Conservation (phyloP, 139 green algal species). For the Raphidocelis subcapitata region DNA sequence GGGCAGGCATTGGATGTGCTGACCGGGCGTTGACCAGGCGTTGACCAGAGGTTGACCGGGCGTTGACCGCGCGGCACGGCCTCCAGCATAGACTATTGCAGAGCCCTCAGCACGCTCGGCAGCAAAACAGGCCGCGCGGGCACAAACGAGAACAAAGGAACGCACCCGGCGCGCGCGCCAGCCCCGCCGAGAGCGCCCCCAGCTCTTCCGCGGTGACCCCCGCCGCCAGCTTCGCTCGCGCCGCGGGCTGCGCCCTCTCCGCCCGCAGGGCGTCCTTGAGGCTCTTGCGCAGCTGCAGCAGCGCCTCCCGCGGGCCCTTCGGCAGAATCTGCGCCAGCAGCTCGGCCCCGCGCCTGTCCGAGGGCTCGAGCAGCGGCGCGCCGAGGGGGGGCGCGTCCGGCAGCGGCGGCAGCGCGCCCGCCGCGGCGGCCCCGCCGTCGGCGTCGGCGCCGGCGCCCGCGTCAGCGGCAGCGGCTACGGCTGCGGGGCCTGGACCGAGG, state of each 20-base stretch:
- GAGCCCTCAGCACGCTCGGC: neutral
- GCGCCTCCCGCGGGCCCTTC: conserved; percentile 39
- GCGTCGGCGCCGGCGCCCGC: neutral
- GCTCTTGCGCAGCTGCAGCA: conserved; percentile 58
- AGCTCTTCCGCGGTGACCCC: conserved; percentile 48
- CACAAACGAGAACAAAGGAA: too few species aligned
- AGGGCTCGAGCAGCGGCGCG: conserved; percentile 27
- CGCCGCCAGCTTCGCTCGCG: conserved; percentile 39
- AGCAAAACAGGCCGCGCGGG: neutral
- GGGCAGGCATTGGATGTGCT: neutral
- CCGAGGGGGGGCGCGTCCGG: conserved; percentile 10
- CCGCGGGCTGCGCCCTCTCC: conserved; percentile 37
- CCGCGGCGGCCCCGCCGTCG: neutral
- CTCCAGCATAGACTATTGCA: too few species aligned
- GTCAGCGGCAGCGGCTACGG: neutral
- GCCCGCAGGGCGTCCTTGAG: conserved; percentile 56
- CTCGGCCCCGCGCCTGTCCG: conserved; percentile 26
- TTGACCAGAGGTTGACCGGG: too few species aligned
- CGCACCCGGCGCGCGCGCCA: conserved; percentile 33
- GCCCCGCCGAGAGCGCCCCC: conserved; percentile 28
- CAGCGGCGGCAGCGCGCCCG: neutral
- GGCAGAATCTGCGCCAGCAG: conserved; percentile 46
- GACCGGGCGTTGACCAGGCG: too few species aligned
- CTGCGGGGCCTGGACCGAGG: neutral
- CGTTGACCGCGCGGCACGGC: too few species aligned